These are phyloP conservation scores for Rhizomucor miehei DNA, from an alignment of 371 early-diverging fungal species.

Conservation along the genomic window DNA sequence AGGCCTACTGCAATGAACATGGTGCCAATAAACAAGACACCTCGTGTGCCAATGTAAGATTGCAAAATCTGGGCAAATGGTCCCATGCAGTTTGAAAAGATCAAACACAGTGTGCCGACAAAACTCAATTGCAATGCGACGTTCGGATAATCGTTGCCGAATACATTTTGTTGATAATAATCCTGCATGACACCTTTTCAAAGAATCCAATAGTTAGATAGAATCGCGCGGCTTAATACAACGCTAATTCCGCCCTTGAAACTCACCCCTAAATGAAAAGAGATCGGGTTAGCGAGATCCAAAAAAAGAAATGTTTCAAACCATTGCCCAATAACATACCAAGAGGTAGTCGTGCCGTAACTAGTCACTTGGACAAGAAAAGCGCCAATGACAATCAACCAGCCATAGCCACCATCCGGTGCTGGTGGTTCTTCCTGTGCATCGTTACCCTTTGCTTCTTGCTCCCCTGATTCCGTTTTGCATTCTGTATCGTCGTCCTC, in stretches of 20 bases:
- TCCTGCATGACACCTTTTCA: slow-evolving; percentile 31
- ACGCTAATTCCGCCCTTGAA: neutral
- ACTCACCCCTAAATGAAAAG: neutral
- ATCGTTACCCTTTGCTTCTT: neutral
- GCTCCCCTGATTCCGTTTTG: neutral
- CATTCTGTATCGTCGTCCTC: neutral
- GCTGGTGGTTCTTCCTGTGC: neutral
- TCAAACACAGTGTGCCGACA: slow-evolving; percentile 28
- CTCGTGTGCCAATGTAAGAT: slow-evolving; percentile 15
- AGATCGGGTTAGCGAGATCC: neutral
- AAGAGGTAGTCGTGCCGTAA: slow-evolving; percentile 37
- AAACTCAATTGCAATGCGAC: slow-evolving; percentile 27
- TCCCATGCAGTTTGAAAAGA: slow-evolving; percentile 27
- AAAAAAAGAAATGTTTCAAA: neutral
- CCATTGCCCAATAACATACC: too few species aligned
- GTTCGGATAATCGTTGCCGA: slow-evolving; percentile 13
- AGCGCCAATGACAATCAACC: slow-evolving; percentile 49
- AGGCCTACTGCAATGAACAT: slow-evolving; percentile 21
- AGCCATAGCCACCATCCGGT: slow-evolving; percentile 51
- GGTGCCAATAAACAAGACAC: slow-evolving; percentile 22
- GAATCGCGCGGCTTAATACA: too few species aligned
- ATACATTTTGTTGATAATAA: slow-evolving; percentile 19
- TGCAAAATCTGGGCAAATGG: slow-evolving; percentile 26
- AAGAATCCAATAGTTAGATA: neutral
- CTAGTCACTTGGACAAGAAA: slow-evolving; percentile 53